Conservation (phyloP, 208 protist species). For the Angomonas ambiguus region DNA sequence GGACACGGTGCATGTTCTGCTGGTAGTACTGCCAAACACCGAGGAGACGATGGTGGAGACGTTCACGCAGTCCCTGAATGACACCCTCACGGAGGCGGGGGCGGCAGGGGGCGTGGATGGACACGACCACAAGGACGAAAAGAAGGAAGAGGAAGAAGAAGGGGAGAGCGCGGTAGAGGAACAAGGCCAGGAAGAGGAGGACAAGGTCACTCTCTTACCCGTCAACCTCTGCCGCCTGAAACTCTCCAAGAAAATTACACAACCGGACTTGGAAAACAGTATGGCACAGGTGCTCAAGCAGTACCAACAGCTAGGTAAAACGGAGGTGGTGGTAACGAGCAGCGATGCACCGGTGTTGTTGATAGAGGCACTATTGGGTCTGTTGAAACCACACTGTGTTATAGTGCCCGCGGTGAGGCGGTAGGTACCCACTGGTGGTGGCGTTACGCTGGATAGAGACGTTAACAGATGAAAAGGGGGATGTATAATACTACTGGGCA, state of each 20-base stretch:
- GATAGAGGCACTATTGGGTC: slow-evolving; percentile 43
- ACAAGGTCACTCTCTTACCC: slow-evolving; percentile 21
- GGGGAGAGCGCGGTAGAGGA: neutral
- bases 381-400: slow-evolving; percentile 58
- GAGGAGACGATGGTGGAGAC: neutral
- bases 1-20: neutral
- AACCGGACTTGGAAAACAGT: slow-evolving; percentile 29
- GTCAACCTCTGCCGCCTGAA: slow-evolving; percentile 52
- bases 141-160: neutral
- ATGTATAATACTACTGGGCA: neutral
- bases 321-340: slow-evolving; percentile 54
- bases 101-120: neutral
- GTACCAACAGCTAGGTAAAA: slow-evolving; percentile 40
- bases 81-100: neutral
- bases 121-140: too few relatives aligned
- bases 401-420: slow-evolving; percentile 33
- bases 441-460: neutral
- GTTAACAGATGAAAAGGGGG: too few relatives aligned
- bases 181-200: neutral
- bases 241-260: slow-evolving; percentile 46
- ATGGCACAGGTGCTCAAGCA: slow-evolving; percentile 55
- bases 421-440: neutral
- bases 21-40: neutral
- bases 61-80: neutral
- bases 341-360: slow-evolving; percentile 39